Conservation (phyloP, 495 filamentous ascomycete species). For the Trichoderma virens region DNA sequence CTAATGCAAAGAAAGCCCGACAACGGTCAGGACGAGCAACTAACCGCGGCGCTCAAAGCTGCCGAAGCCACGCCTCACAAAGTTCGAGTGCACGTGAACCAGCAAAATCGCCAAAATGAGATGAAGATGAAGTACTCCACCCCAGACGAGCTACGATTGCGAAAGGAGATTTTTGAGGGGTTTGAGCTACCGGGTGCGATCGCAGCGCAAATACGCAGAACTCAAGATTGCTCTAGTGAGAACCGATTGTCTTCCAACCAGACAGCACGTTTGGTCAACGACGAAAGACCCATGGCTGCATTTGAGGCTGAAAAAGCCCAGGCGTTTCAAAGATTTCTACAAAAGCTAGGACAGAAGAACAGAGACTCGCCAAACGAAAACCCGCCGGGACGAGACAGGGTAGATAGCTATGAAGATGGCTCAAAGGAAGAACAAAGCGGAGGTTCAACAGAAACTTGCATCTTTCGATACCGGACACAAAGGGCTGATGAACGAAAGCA, state of each 20-base stretch:
- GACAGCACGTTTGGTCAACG: background rate
- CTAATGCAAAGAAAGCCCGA: background rate
- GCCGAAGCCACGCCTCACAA: background rate
- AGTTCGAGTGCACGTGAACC: background rate
- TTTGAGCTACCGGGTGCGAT: background rate
- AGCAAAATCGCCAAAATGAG: background rate
- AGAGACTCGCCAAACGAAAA: background rate
- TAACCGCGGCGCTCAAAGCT: background rate
- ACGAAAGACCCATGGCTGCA: background rate
- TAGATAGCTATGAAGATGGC: background rate
- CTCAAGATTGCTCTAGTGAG: background rate
- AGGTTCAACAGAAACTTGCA: background rate
- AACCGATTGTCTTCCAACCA: background rate
- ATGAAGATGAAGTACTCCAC: background rate
- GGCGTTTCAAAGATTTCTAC: background rate
- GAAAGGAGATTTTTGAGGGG: background rate
- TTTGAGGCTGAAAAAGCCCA: background rate
- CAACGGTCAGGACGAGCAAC: background rate
- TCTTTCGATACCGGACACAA: background rate
- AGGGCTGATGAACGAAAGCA: background rate
- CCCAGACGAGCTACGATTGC: background rate
- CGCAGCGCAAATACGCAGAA: background rate
- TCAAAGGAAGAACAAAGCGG: background rate
- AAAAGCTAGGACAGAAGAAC: background rate
- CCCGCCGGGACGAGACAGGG: background rate